phyloP scores from a whole-genome alignment of 108 stramenopile species.

The Poteriospumella lacustris region DNA sequence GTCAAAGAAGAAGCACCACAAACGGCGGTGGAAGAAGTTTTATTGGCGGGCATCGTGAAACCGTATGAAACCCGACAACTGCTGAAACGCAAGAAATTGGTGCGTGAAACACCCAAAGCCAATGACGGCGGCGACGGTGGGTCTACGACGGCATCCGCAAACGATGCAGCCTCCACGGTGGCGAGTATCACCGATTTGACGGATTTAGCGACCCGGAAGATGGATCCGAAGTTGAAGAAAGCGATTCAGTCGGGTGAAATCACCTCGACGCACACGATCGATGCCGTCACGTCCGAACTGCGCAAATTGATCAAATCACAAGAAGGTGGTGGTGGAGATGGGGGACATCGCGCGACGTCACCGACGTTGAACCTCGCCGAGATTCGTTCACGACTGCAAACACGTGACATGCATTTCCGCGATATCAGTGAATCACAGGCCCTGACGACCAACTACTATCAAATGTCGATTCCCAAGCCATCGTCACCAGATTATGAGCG shows the following conservation, averaged over 20 bases:
- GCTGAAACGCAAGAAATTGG: too few species aligned
- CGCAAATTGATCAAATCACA: background rate
- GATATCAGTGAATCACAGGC: background rate
- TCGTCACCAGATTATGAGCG: background rate
- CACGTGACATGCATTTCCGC: background rate
- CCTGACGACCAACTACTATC: background rate
- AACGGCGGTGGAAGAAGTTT: too few species aligned
- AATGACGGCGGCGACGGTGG: too few species aligned
- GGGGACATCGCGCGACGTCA: background rate
- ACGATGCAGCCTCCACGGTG: too few species aligned
- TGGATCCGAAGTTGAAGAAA: background rate
- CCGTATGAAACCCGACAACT: too few species aligned
- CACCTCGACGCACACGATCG: background rate
- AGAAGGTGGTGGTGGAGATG: background rate
- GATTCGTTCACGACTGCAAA: background rate
- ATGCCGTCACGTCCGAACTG: background rate
- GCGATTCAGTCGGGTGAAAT: background rate
- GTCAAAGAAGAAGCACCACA: too few species aligned
- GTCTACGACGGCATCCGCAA: too few species aligned
- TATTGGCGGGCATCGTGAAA: too few species aligned
- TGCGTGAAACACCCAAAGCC: too few species aligned
- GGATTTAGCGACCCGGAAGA: background rate
- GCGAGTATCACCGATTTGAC: too few species aligned
- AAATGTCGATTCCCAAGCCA: background rate
- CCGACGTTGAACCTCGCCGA: background rate